phyloP scores from a whole-genome alignment of 352 stramenopile genomes.

The Pseudoperonospora humuli region DNA sequence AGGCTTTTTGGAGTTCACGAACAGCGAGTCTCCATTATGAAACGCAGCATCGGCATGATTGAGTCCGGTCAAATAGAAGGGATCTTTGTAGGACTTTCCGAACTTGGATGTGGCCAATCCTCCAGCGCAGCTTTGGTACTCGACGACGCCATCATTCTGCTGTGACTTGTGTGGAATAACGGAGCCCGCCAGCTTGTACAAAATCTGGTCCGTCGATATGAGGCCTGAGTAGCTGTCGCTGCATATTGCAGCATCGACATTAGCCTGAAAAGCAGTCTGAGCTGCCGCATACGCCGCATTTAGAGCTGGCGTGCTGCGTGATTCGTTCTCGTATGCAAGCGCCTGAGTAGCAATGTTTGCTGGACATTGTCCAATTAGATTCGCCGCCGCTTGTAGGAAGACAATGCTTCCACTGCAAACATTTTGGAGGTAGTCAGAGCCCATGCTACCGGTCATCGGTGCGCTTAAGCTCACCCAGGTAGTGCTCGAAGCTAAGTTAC shows the following conservation, averaged over 20 bases:
- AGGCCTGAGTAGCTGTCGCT: conserved; percentile 31
- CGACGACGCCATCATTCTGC: conserved; percentile 29
- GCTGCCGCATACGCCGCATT: conserved; percentile 24
- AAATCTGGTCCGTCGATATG: conserved; percentile 17
- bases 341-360: conserved; percentile 17
- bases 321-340: conserved; percentile 29
- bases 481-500: conserved; percentile 25
- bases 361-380: conserved; percentile 30
- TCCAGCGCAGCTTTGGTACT: conserved; percentile 35
- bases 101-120: conserved; percentile 27
- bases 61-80: conserved; percentile 33
- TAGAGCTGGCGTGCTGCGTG: conserved; percentile 9
- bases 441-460: conserved; percentile 40
- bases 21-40: conserved; percentile 26
- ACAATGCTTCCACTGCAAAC: conserved; percentile 18
- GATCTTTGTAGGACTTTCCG: conserved; percentile 17
- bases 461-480: conserved; percentile 36
- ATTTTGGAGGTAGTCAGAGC: conserved; percentile 30
- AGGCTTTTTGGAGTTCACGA: conserved; percentile 27
- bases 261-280: conserved; percentile 21
- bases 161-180: conserved; percentile 29
- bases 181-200: conserved; percentile 16
- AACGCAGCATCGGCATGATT: conserved; percentile 39
- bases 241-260: conserved; percentile 34
- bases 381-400: conserved; percentile 21